Conservation (phyloP, 208 protist species). For the Wallacemonas sp. region DNA sequence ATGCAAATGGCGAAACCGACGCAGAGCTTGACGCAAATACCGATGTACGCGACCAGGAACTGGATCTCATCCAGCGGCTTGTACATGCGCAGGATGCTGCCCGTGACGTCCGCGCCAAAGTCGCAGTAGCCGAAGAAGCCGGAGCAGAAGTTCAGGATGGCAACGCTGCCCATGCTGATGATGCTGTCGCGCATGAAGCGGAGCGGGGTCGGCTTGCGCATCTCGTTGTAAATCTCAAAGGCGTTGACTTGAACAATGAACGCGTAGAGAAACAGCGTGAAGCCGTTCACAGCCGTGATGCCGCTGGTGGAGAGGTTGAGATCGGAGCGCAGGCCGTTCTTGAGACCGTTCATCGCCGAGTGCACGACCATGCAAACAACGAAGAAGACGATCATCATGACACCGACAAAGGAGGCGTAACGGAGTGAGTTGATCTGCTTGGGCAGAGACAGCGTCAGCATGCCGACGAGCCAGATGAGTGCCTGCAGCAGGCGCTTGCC, state of each 20-base stretch:
- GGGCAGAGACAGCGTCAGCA: slow-evolving; percentile 77
- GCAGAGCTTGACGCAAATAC: slow-evolving; percentile 74
- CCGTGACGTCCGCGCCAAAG: slow-evolving; percentile 50
- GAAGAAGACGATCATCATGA: slow-evolving; percentile 75
- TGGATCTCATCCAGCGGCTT: slow-evolving; percentile 37
- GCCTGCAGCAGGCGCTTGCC: slow-evolving; percentile 47
- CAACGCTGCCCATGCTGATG: slow-evolving; percentile 54
- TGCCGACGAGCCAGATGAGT: slow-evolving; percentile 59
- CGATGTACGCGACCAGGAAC: slow-evolving; percentile 64
- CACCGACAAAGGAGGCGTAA: slow-evolving; percentile 74
- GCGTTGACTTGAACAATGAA: slow-evolving; percentile 81
- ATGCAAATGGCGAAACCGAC: slow-evolving; percentile 79
- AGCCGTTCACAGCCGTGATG: slow-evolving; percentile 50
- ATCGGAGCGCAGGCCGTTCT: slow-evolving; percentile 27
- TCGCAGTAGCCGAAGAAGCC: slow-evolving; percentile 84
- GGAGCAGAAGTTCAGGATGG: slow-evolving; percentile 62
- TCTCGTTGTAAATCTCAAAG: slow-evolving; percentile 79
- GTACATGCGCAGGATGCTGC: slow-evolving; percentile 69
- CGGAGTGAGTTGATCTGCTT: slow-evolving; percentile 90
- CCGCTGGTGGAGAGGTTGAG: slow-evolving; percentile 42
- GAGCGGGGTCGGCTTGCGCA: slow-evolving; percentile 39
- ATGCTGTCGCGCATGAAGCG: slow-evolving; percentile 53
- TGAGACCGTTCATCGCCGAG: slow-evolving; percentile 41
- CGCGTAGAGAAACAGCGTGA: slow-evolving; percentile 79
- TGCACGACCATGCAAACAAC: slow-evolving; percentile 78